Evolutionary conservation across 495 filamentous ascomycete species (phyloP).

Genomic region (Aspergillus diversus): DNA sequence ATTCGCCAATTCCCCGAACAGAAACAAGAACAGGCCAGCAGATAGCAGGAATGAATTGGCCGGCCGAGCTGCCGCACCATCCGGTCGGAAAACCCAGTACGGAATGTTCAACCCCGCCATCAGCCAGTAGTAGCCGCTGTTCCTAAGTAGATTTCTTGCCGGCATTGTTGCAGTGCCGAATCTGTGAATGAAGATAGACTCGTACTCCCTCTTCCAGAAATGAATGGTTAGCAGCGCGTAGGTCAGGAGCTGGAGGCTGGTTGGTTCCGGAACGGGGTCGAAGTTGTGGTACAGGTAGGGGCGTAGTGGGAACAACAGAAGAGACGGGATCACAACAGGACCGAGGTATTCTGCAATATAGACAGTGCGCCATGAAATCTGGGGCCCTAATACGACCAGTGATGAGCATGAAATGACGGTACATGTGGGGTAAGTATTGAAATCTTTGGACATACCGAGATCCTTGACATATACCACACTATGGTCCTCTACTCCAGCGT

Average conservation of each 20-base stretch:
- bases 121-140: conserved; percentile 88
- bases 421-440: not conserved
- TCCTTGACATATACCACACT: conserved; percentile 89
- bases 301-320: conserved; percentile 69
- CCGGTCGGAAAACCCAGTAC: conserved; percentile 81
- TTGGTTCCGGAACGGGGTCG: conserved; percentile 55
- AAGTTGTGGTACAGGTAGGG: conserved; percentile 71
- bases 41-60: conserved; percentile 58
- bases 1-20: conserved; percentile 78
- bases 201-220: conserved; percentile 93
- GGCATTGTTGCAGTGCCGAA: conserved; percentile 96
- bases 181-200: conserved; percentile 92
- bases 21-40: conserved; percentile 67
- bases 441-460: conserved; percentile 64
- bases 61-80: conserved; percentile 52
- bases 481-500: conserved; percentile 66
- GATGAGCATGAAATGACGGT: not conserved
- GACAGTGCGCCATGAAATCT: conserved; percentile 92
- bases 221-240: conserved; percentile 74
- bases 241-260: conserved; percentile 69
- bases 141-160: conserved; percentile 82
- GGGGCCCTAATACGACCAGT: conserved; percentile 62
- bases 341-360: conserved; percentile 95
- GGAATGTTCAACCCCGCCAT: conserved; percentile 80
- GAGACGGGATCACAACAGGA: conserved; percentile 84